Evolutionary conservation across 768 basidiomycete genomes (phyloP).

Genomic region (Gautieria morchelliformis): DNA sequence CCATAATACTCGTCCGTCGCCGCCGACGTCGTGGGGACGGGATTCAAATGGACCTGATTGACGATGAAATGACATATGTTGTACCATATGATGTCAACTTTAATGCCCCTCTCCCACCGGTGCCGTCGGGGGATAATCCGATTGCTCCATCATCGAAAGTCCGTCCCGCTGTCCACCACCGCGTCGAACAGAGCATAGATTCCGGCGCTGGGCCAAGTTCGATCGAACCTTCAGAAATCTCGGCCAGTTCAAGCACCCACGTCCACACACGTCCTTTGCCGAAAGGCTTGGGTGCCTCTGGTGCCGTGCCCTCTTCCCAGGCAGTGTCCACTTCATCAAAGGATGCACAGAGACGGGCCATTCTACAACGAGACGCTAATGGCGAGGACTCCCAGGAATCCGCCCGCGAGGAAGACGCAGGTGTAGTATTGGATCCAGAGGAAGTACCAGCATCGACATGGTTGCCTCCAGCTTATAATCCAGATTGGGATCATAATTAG

Average conservation of each 20-base stretch:
- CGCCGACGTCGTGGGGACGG: neutral
- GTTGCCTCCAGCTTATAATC: constrained; percentile 7
- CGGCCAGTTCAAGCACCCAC: too few relatives aligned
- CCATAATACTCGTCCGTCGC: neutral
- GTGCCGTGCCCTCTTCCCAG: too few relatives aligned
- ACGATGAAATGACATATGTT: neutral
- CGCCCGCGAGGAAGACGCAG: constrained; percentile 3
- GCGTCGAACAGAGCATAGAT: too few relatives aligned
- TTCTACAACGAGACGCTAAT: too few relatives aligned
- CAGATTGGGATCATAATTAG: neutral
- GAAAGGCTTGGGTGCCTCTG: too few relatives aligned
- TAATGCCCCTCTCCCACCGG: neutral
- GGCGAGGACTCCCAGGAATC: neutral
- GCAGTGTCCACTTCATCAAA: too few relatives aligned
- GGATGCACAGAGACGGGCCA: too few relatives aligned
- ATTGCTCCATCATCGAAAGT: neutral
- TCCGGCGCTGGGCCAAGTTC: too few relatives aligned
- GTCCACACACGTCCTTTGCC: too few relatives aligned
- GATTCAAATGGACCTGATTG: neutral
- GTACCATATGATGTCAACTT: too few relatives aligned
- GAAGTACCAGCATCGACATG: neutral
- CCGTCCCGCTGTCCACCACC: neutral
- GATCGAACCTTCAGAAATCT: too few relatives aligned
- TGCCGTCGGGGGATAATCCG: neutral
- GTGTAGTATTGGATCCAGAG: neutral